Percentiles rank a stretch among this genome's conserved stretches.
Evolutionary conservation across 2,329 filamentous ascomycete genomes (phyloP).

Genomic region (Fusarium sambucinum): DNA sequence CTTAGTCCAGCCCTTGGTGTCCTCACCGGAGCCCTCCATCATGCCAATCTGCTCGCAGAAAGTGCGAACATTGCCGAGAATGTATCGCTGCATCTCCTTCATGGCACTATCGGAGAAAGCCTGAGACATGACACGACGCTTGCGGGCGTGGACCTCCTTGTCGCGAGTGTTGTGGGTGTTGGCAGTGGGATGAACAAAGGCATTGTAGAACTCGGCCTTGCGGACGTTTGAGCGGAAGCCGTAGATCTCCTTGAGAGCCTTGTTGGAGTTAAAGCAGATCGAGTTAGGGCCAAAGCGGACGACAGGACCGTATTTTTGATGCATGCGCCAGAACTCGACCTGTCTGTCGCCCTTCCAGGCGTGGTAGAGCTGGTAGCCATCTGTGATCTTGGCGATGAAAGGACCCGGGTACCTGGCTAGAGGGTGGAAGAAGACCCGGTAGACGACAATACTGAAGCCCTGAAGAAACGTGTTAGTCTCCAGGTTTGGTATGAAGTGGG

Average conservation of each 20-base stretch:
- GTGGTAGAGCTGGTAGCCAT: conserved; percentile 76
- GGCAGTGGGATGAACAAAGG: conserved; percentile 76
- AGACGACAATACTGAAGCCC: conserved; percentile 60
- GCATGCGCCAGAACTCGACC: conserved; percentile 76
- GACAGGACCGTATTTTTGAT: conserved; percentile 77
- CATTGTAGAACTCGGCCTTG: conserved; percentile 80
- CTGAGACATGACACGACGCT: conserved; percentile 77
- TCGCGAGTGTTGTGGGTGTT: conserved; percentile 81
- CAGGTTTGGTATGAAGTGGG: background rate
- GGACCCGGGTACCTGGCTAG: conserved; percentile 75
- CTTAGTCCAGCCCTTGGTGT: conserved; percentile 67
- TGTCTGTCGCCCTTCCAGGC: conserved; percentile 81
- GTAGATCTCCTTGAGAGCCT: conserved; percentile 75
- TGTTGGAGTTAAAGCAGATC: conserved; percentile 80
- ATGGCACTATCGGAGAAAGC: conserved; percentile 76
- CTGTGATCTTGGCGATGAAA: conserved; percentile 71
- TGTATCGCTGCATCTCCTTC: conserved; percentile 76
- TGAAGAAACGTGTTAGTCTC: conserved; percentile 40
- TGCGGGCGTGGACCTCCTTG: conserved; percentile 75
- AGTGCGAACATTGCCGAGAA: conserved; percentile 73
- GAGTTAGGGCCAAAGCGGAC: conserved; percentile 85
- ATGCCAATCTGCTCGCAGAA: conserved; percentile 71
- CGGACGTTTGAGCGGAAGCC: conserved; percentile 72
- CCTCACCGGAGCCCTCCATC: conserved; percentile 57
- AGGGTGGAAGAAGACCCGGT: conserved; percentile 73